A percentile compares a stretch with the other conserved stretches of the same genome.
phyloP scores from a whole-genome alignment of 768 basidiomycete species.

The Boletus fagicola region DNA sequence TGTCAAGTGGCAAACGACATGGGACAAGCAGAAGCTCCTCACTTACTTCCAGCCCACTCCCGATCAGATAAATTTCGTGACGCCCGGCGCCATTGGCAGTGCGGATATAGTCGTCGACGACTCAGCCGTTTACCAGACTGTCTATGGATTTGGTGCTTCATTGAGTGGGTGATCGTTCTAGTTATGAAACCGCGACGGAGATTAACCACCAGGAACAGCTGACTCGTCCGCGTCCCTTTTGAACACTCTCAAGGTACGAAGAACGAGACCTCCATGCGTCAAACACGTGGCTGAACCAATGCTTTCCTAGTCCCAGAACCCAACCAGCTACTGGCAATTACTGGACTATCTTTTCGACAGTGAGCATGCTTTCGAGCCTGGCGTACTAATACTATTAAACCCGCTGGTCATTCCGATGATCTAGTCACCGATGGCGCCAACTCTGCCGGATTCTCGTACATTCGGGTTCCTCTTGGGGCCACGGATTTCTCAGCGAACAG shows the following conservation, averaged over 20 bases:
- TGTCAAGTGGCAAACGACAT: slow-evolving; percentile 55
- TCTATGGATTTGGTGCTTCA: slow-evolving; percentile 65
- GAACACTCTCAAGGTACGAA: slow-evolving; percentile 59
- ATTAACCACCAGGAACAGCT: slow-evolving; percentile 39
- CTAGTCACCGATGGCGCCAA: slow-evolving; percentile 56
- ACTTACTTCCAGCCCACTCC: slow-evolving; percentile 32
- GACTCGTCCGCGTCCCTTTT: slow-evolving; percentile 67
- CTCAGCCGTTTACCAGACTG: slow-evolving; percentile 51
- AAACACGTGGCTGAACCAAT: slow-evolving; percentile 3
- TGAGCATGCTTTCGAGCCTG: slow-evolving; percentile 2
- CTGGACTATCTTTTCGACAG: slow-evolving; percentile 57
- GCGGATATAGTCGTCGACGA: slow-evolving; percentile 67
- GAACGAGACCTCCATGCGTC: not conserved
- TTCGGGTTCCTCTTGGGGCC: slow-evolving; percentile 70
- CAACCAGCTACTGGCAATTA: slow-evolving; percentile 56
- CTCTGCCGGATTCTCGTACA: slow-evolving; percentile 65
- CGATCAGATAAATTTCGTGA: slow-evolving; percentile 32
- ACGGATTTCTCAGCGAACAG: slow-evolving; percentile 66
- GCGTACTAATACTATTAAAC: not conserved
- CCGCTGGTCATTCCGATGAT: not conserved
- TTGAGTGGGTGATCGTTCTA: slow-evolving; percentile 46
- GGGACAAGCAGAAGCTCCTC: slow-evolving; percentile 31
- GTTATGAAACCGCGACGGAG: not conserved
- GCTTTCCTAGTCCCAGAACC: slow-evolving; percentile 44
- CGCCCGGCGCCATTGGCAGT: slow-evolving; percentile 51